These are phyloP conservation scores for Erodium texanum DNA, from an alignment of 441 rosid species.

Conservation along the genomic window DNA sequence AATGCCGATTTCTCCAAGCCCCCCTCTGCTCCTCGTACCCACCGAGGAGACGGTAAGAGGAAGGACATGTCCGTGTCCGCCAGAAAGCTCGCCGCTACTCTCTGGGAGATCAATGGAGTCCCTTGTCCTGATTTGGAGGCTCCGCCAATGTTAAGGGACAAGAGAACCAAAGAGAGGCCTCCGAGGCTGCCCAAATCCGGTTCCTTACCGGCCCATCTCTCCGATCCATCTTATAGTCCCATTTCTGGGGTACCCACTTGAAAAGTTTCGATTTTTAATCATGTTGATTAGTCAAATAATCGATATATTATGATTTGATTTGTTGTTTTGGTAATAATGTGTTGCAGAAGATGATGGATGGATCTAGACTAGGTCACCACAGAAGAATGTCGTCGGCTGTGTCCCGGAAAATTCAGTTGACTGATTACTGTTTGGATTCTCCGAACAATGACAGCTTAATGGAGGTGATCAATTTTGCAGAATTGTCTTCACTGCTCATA, in stretches of 20 bases:
- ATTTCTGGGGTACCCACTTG: constrained; percentile 58
- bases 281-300: no score
- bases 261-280: background rate
- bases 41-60: constrained; percentile 28
- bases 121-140: constrained; percentile 22
- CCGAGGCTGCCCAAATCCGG: constrained; percentile 54
- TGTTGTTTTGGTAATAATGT: constrained; percentile 14
- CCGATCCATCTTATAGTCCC: constrained; percentile 98
- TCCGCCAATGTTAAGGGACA: constrained; percentile 37
- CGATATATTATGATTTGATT: constrained; percentile 8
- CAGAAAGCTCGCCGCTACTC: constrained; percentile 87
- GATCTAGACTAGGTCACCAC: constrained; percentile 69
- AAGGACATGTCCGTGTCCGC: constrained; percentile 73
- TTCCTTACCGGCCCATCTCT: constrained; percentile 80
- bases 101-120: constrained; percentile 97
- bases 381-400: constrained; percentile 60
- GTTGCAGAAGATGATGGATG: constrained; percentile 55
- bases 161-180: constrained; percentile 35
- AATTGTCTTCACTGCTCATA: background rate
- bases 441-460: constrained; percentile 71
- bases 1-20: constrained; percentile 41
- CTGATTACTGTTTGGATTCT: constrained; percentile 56
- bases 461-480: constrained; percentile 49
- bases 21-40: constrained; percentile 31
- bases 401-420: constrained; percentile 55